phyloP scores from a whole-genome alignment of 2,329 filamentous ascomycete genomes.

The Pseudogymnoascus sp. region DNA sequence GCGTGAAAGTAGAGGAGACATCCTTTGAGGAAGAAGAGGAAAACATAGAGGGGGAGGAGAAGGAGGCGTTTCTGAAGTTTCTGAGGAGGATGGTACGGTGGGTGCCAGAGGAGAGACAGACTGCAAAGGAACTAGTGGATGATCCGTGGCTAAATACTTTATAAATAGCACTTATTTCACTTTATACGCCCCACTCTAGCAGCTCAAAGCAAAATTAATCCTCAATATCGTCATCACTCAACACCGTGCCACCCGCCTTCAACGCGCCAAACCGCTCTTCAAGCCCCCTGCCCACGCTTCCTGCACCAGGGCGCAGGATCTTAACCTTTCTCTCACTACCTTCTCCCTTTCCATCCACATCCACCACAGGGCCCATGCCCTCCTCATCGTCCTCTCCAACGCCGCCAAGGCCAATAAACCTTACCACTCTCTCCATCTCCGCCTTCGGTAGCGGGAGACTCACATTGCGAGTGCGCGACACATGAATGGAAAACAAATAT shows the following conservation, averaged over 20 bases:
- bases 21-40: no score
- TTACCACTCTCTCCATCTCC: conserved; percentile 32
- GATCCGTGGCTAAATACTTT: no score
- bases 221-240: conserved; percentile 82
- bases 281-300: conserved; percentile 15
- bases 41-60: no score
- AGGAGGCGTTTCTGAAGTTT: no score
- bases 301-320: conserved; percentile 18
- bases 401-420: conserved; percentile 31
- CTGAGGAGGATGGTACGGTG: no score
- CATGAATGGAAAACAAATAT: conserved; percentile 58
- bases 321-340: conserved; percentile 23
- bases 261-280: conserved; percentile 17
- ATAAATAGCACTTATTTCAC: no score
- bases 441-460: conserved; percentile 32
- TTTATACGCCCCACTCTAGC: no score
- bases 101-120: no score
- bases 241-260: conserved; percentile 52
- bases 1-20: no score
- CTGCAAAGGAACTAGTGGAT: no score
- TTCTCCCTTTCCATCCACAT: conserved; percentile 41
- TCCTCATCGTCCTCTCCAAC: conserved; percentile 40
- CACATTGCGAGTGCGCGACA: conserved; percentile 36
- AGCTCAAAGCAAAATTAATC: conserved; percentile 35
- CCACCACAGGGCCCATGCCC: conserved; percentile 30